Percentiles rank a stretch among this genome's conserved stretches.
These are phyloP conservation scores for Verticillium albo-atrum DNA, from an alignment of 2,329 filamentous ascomycete species.

Conservation along the genomic window DNA sequence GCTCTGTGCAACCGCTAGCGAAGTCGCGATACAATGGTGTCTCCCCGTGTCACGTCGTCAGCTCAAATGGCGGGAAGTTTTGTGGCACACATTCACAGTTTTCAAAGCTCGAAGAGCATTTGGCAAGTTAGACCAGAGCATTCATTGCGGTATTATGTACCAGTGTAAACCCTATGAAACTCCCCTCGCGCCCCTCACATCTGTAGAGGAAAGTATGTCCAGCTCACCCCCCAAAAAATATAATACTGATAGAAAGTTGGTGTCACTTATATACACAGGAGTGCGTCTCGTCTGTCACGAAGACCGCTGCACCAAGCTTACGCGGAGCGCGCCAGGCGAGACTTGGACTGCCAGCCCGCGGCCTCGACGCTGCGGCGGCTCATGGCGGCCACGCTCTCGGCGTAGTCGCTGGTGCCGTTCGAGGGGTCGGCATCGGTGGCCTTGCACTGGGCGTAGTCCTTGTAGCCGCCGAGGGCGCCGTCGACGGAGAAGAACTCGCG, in stretches of 20 bases:
- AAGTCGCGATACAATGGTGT: neutral
- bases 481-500: conserved; percentile 30
- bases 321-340: conserved; percentile 6
- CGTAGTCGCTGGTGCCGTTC: conserved; percentile 35
- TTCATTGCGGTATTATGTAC: too few relatives aligned
- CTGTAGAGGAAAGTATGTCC: too few relatives aligned
- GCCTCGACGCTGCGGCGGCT: conserved; percentile 9
- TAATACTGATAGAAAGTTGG: too few relatives aligned
- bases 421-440: conserved; percentile 33
- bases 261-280: too few relatives aligned
- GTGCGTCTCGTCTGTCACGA: too few relatives aligned
- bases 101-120: too few relatives aligned
- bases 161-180: too few relatives aligned
- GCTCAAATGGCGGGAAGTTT: too few relatives aligned
- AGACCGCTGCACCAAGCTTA: neutral
- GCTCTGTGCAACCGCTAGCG: neutral
- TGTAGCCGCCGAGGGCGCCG: conserved; percentile 26
- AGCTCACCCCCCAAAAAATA: too few relatives aligned
- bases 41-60: neutral
- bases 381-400: conserved; percentile 23
- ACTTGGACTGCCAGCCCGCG: conserved; percentile 10
- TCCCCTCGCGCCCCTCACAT: too few relatives aligned
- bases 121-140: too few relatives aligned
- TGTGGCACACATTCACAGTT: neutral
- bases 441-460: conserved; percentile 21